Percentiles rank a stretch among this genome's conserved stretches.
Conservation (phyloP, 495 filamentous ascomycete genomes). For the Daldinia concentrica region DNA sequence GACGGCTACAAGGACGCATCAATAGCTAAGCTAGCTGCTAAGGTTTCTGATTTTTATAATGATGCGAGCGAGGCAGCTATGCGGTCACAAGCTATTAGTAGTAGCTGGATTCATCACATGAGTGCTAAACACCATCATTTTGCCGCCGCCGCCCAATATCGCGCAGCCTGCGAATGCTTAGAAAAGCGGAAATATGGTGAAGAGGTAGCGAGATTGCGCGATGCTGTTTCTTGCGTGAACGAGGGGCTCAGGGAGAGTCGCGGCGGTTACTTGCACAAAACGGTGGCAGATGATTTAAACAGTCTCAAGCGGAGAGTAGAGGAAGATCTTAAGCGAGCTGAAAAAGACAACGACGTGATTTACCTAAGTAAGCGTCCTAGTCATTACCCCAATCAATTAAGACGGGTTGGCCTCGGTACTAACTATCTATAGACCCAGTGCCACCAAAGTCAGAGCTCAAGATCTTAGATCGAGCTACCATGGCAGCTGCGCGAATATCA, state of each 20-base stretch:
- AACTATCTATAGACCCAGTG: conserved; percentile 65
- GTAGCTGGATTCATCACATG: conserved; percentile 98
- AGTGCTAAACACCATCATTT: conserved; percentile 98
- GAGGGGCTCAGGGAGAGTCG: conserved; percentile 86
- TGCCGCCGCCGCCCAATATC: conserved; percentile 92
- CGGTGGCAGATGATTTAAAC: conserved; percentile 82
- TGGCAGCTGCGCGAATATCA: conserved; percentile 84
- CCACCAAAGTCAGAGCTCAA: conserved; percentile 90
- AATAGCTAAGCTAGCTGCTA: conserved; percentile 89
- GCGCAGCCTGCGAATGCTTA: conserved; percentile 90
- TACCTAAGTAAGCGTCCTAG: conserved; percentile 68
- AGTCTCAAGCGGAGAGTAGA: conserved; percentile 81
- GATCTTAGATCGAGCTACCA: conserved; percentile 83
- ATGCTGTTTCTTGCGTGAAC: conserved; percentile 82
- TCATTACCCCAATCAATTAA: neutral
- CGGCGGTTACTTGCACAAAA: conserved; percentile 79
- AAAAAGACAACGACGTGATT: conserved; percentile 96
- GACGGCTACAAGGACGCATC: conserved; percentile 90
- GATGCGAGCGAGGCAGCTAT: conserved; percentile 85
- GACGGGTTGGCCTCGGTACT: neutral
- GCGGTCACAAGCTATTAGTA: conserved; percentile 87
- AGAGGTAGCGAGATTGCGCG: conserved; percentile 86
- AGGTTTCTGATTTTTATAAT: conserved; percentile 92
- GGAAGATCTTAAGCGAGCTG: conserved; percentile 89
- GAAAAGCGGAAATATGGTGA: conserved; percentile 96